Evolutionary conservation across 331 rosid species (phyloP), one percentile per base, ranked within the genome.

Genomic region (Malus hybrid): DNA sequence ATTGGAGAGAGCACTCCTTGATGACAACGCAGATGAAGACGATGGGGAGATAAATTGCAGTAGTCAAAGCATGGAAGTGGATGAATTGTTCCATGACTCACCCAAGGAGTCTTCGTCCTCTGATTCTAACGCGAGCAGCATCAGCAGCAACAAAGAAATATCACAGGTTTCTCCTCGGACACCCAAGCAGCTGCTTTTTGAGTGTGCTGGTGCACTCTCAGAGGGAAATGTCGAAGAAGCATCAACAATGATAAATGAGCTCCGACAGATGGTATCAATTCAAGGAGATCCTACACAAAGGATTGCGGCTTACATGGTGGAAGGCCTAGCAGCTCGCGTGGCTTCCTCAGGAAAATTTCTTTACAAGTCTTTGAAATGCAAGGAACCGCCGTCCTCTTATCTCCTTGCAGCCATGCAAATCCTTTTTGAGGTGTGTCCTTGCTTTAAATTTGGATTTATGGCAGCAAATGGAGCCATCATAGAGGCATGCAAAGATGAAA

Each of bases 301-400:
- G 86, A 94, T 88, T 74, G 99, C 99, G 44, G 99, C 99, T 24
- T 94, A 94, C 88, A 92, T 94, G 97, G 96, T 92, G 55, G 99
- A 94, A 85, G 97, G 99, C 69, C 97, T 94, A 3, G 97, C 93
- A 9, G 99, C 99, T 69, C 95, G 97, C 68, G 33, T 92, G 44
- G 93, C 93, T 10, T 74, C 81, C 65, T 90, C 99, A 0, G 99
- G 99, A 0, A 90, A 89, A 75, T 81, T 79, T 74, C 86, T 94
- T 56, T 94, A 94, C 66, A 87, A 80, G 67, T 93, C 99, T 18
- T 67, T 94, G 71, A 92, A 83, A 82, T 94, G 99, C 92, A 94
- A 94, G 79, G 97, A 94, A 70, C 95, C 99, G 13, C 97, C 99
- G 39, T 87, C 99, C 42, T 85, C 95, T 10, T 97, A 92, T 67